Percentiles rank a stretch among this genome's conserved stretches.
Evolutionary conservation across 108 stramenopile species (phyloP).

Genomic region (Nannochloropsis oceanica): DNA sequence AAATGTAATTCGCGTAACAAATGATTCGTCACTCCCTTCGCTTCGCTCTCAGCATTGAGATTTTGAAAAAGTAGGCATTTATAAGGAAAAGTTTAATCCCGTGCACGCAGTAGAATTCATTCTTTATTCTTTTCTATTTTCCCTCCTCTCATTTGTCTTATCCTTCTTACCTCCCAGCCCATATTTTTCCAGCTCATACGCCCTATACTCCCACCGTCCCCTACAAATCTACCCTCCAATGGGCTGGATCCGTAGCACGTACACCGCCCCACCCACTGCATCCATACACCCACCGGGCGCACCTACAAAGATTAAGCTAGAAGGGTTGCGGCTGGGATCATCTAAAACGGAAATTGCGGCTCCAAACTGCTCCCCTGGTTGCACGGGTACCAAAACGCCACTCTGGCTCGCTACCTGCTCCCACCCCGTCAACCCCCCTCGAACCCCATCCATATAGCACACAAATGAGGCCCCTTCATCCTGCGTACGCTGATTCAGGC

Average conservation of each 20-base stretch:
- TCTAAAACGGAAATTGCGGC: not conserved
- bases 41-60: too few relatives aligned
- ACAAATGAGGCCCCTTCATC: not conserved
- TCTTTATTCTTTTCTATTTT: too few relatives aligned
- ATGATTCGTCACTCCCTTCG: too few relatives aligned
- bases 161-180: too few relatives aligned
- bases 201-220: too few relatives aligned
- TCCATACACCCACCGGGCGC: not conserved
- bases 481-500: not conserved
- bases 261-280: not conserved
- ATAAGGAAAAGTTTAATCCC: too few relatives aligned
- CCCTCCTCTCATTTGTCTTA: too few relatives aligned
- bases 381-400: not conserved
- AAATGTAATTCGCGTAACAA: too few relatives aligned
- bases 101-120: too few relatives aligned
- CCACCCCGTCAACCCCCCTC: not conserved
- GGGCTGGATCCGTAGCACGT: not conserved
- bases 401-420: not conserved
- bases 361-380: not conserved
- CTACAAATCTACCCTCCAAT: not conserved
- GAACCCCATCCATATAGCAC: not conserved
- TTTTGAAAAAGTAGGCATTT: too few relatives aligned
- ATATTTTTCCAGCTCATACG: too few relatives aligned
- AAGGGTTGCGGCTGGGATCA: not conserved
- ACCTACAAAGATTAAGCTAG: not conserved